Evolutionary conservation across 2,329 filamentous ascomycete species (phyloP).

Genomic region (Aspergillus phoenicis): DNA sequence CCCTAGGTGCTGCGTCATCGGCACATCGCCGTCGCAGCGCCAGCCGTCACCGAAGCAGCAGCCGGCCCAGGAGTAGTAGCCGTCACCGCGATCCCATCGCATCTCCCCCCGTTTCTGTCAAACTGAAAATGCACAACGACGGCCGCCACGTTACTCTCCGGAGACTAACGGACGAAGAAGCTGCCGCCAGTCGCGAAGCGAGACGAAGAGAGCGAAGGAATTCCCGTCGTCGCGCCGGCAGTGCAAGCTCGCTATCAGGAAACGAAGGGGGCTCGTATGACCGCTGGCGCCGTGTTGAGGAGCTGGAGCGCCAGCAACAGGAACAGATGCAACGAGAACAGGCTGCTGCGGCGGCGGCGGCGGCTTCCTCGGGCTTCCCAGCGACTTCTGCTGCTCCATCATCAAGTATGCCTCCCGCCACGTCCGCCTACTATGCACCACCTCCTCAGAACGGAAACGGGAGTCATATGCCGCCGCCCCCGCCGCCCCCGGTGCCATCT

Average conservation of each 20-base stretch:
- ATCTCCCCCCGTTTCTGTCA: slow-evolving; percentile 64
- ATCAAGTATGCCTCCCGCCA: slow-evolving; percentile 27
- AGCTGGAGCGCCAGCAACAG: slow-evolving; percentile 50
- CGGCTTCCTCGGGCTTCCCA: slow-evolving; percentile 27
- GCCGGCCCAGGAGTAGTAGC: slow-evolving; percentile 33
- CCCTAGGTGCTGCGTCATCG: slow-evolving; percentile 33
- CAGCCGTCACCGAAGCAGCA: slow-evolving; percentile 33
- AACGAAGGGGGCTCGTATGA: slow-evolving; percentile 41
- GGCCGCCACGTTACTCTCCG: slow-evolving; percentile 65
- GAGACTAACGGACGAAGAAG: slow-evolving; percentile 64
- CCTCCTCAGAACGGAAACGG: slow-evolving; percentile 28
- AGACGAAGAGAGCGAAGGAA: slow-evolving; percentile 49
- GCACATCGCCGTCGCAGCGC: slow-evolving; percentile 34
- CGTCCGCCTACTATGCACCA: slow-evolving; percentile 22
- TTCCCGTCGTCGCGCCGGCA: slow-evolving; percentile 45
- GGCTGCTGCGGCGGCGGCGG: slow-evolving; percentile 31
- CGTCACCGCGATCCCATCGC: slow-evolving; percentile 47
- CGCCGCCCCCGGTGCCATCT: slow-evolving; percentile 43
- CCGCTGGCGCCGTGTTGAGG: slow-evolving; percentile 54
- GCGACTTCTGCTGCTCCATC: slow-evolving; percentile 27
- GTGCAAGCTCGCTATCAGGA: slow-evolving; percentile 45
- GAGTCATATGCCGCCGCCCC: slow-evolving; percentile 29
- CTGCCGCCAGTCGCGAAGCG: slow-evolving; percentile 60
- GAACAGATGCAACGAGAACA: slow-evolving; percentile 47
- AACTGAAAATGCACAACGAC: slow-evolving; percentile 67